A percentile compares a stretch with the other conserved stretches of the same genome.
These are phyloP conservation scores for Jatropha multifida DNA, from an alignment of 441 rosid genomes.

Conservation along the genomic window DNA sequence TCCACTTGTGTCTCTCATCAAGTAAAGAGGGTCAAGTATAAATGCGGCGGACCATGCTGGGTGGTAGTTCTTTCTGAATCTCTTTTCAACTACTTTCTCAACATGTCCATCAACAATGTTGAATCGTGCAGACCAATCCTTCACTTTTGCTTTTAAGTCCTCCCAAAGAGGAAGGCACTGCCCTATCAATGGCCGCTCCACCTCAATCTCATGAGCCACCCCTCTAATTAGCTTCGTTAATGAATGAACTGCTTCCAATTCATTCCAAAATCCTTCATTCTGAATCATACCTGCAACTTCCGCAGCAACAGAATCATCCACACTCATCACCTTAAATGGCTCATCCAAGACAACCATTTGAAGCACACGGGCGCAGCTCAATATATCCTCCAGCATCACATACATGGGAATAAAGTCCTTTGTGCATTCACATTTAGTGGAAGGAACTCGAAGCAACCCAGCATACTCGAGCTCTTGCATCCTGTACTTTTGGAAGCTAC, in stretches of 20 bases:
- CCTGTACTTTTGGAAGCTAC: constrained; percentile 66
- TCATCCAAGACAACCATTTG: constrained; percentile 74
- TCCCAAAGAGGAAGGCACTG: constrained; percentile 93
- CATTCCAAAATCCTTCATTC: constrained; percentile 81
- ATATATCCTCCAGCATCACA: constrained; percentile 72
- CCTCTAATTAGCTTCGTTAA: constrained; percentile 70
- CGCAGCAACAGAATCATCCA: constrained; percentile 66
- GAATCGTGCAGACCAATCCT: constrained; percentile 81
- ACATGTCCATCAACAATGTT: constrained; percentile 63
- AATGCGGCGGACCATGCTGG: constrained; percentile 98
- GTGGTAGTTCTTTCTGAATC: constrained; percentile 86
- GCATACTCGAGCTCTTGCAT: constrained; percentile 58
- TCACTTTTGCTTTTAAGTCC: constrained; percentile 72
- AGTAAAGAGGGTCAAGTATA: constrained; percentile 85
- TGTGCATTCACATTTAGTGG: constrained; percentile 41
- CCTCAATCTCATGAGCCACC: constrained; percentile 70
- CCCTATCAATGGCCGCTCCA: constrained; percentile 77
- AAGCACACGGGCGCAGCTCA: constrained; percentile 63
- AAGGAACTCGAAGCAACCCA: constrained; percentile 61
- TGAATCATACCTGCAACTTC: constrained; percentile 73
- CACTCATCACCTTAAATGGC: constrained; percentile 47
- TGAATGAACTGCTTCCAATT: constrained; percentile 73
- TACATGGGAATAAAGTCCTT: constrained; percentile 46
- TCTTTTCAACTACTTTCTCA: constrained; percentile 76
- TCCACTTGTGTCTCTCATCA: constrained; percentile 71